Evolutionary conservation across 169 alveolate species (phyloP).

Genomic region (Perkinsus marinus): DNA sequence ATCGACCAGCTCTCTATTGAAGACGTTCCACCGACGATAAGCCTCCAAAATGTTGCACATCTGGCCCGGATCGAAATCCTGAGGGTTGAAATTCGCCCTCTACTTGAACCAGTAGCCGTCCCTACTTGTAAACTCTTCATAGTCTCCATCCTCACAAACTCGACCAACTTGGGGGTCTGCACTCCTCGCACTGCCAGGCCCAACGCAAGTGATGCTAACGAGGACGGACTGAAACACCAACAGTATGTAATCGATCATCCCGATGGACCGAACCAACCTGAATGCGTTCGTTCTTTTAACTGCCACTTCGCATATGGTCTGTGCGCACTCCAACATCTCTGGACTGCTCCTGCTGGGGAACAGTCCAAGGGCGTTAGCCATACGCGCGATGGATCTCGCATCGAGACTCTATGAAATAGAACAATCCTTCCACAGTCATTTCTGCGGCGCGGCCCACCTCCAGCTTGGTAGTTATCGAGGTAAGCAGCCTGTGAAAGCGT

Average conservation of each 20-base stretch:
- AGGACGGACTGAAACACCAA: background rate
- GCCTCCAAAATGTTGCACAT: constrained; percentile 21
- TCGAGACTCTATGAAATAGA: background rate
- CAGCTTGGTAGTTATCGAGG: background rate
- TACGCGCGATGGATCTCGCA: background rate
- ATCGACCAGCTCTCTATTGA: constrained; percentile 29
- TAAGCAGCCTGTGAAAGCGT: background rate
- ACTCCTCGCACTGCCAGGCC: background rate
- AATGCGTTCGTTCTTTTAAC: background rate
- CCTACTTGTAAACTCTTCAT: constrained; percentile 1
- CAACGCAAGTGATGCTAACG: background rate
- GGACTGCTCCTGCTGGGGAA: background rate
- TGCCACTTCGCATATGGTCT: background rate
- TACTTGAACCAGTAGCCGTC: background rate
- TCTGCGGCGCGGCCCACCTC: background rate
- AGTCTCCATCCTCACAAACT: constrained; percentile 19
- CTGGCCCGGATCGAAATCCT: constrained; percentile 21
- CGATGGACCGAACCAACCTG: background rate
- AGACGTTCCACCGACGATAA: constrained; percentile 30
- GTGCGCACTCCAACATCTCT: background rate
- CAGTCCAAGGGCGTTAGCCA: background rate
- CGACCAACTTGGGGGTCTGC: background rate
- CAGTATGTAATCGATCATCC: background rate
- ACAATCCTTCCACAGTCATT: background rate
- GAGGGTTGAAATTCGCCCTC: background rate